Percentiles rank a stretch among this genome's conserved stretches.
These are phyloP conservation scores for Penicillium verhagenii DNA, from an alignment of 495 filamentous ascomycete genomes.

Conservation along the genomic window DNA sequence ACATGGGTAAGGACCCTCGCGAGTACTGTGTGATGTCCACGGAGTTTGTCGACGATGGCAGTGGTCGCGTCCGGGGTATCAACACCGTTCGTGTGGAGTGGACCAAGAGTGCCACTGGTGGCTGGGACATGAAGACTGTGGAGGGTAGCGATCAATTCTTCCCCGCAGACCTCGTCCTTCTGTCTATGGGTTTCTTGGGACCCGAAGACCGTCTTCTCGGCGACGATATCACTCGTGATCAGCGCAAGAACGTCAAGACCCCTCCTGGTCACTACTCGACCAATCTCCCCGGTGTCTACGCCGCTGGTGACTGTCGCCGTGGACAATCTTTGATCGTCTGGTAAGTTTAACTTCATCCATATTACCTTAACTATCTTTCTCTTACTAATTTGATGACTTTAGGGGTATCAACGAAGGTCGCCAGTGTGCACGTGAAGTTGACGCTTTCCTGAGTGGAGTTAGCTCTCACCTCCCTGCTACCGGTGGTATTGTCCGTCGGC, in stretches of 20 bases:
- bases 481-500: conserved; percentile 87
- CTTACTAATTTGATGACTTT: conserved; percentile 33
- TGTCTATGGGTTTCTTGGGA: conserved; percentile 98
- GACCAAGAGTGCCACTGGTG: conserved; percentile 85
- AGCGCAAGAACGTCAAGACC: conserved; percentile 97
- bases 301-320: conserved; percentile 93
- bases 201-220: conserved; percentile 89
- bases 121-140: conserved; percentile 99
- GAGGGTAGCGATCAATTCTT: conserved; percentile 96
- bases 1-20: conserved; percentile 95
- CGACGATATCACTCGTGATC: conserved; percentile 85
- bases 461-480: conserved; percentile 85
- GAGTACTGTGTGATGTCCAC: conserved; percentile 99
- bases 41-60: conserved; percentile 93
- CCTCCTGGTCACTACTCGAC: conserved; percentile 85
- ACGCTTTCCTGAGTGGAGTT: conserved; percentile 75
- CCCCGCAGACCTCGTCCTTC: conserved; percentile 91
- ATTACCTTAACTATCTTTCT: neutral
- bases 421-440: conserved; percentile 90
- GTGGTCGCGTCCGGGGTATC: conserved; percentile 89
- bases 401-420: conserved; percentile 97
- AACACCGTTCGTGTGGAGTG: conserved; percentile 97
- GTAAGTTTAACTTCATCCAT: conserved; percentile 52
- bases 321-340: conserved; percentile 98
- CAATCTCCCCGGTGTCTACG: conserved; percentile 86